Percentiles rank a stretch among this genome's conserved stretches.
These are phyloP conservation scores for Podospora tetraspora DNA, from an alignment of 495 filamentous ascomycete species.

Conservation along the genomic window DNA sequence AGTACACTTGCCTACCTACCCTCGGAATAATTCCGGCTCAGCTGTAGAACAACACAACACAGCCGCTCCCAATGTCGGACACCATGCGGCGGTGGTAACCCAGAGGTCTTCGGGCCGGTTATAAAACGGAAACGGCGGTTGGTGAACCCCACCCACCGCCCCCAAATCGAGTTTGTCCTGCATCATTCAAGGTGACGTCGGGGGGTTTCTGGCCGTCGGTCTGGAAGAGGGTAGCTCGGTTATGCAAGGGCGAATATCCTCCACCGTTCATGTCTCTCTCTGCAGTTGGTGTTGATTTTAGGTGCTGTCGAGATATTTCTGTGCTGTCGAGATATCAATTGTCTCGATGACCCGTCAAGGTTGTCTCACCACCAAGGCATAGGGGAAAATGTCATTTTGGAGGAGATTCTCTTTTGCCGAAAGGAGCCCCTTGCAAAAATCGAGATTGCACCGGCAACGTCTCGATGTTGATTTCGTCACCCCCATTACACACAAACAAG, in stretches of 20 bases:
- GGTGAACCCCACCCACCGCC: not conserved
- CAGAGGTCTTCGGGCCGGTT: not conserved
- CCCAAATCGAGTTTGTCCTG: not conserved
- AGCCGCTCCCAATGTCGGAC: not conserved
- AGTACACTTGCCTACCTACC: too few relatives aligned
- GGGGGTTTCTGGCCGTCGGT: not conserved
- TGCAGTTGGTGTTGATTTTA: too few relatives aligned
- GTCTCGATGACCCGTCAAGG: too few relatives aligned
- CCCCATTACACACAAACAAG: not conserved
- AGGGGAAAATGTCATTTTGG: too few relatives aligned
- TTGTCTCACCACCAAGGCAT: too few relatives aligned
- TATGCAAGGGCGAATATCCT: not conserved
- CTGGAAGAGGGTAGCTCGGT: not conserved
- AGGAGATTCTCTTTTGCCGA: too few relatives aligned
- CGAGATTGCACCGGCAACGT: too few relatives aligned
- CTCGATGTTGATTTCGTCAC: too few relatives aligned
- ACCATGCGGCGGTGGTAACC: too few relatives aligned
- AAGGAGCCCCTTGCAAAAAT: too few relatives aligned
- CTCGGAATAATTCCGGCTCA: not conserved
- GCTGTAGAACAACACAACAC: not conserved
- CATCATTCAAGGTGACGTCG: not conserved
- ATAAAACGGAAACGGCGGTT: not conserved
- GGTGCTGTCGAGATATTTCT: too few relatives aligned
- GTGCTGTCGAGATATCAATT: too few relatives aligned
- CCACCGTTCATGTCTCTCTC: not conserved